Evolutionary conservation across 108 stramenopile genomes (phyloP).

Genomic region (Nitzschia sp.): DNA sequence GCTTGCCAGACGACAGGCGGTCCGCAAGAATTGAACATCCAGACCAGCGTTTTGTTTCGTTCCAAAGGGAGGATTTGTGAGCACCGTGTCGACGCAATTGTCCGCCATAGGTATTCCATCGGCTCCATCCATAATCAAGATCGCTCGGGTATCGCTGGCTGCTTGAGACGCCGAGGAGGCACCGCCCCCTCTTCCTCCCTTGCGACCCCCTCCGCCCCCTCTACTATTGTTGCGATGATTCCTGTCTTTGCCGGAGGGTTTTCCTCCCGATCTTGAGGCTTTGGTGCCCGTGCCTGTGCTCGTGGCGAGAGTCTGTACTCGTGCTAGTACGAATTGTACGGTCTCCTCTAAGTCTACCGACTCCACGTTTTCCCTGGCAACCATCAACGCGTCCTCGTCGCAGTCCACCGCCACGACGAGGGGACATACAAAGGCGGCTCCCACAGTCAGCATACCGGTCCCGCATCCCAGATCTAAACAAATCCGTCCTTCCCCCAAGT

Average conservation of each 20-base stretch:
- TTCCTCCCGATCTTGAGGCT: neutral
- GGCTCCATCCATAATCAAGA: slow-evolving; percentile 29
- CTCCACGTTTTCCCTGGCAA: slow-evolving; percentile 66
- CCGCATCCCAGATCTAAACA: slow-evolving; percentile 95
- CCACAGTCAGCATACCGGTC: slow-evolving; percentile 89
- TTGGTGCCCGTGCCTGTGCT: neutral
- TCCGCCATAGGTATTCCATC: slow-evolving; percentile 72
- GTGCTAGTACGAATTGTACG: slow-evolving; percentile 48
- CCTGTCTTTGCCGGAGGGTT: neutral
- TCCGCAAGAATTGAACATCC: slow-evolving; percentile 73
- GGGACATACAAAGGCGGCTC: slow-evolving; percentile 59
- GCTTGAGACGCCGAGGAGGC: slow-evolving; percentile 23
- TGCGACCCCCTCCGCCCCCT: slow-evolving; percentile 34
- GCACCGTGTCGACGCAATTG: slow-evolving; percentile 68
- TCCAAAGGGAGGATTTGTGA: slow-evolving; percentile 91
- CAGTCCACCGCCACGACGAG: slow-evolving; percentile 80
- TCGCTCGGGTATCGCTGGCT: slow-evolving; percentile 6
- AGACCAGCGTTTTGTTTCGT: slow-evolving; percentile 91
- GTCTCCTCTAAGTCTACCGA: slow-evolving; percentile 31
- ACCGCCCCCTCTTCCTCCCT: slow-evolving; percentile 30
- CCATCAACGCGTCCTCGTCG: slow-evolving; percentile 73
- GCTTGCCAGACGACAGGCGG: slow-evolving; percentile 68
- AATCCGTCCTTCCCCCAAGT: slow-evolving; percentile 53
- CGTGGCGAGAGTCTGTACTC: slow-evolving; percentile 29
- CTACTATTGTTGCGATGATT: slow-evolving; percentile 4